Base-by-base conservation (phyloP, 1,284 basidiomycete genomes). In the Trametes polyzona region DNA sequence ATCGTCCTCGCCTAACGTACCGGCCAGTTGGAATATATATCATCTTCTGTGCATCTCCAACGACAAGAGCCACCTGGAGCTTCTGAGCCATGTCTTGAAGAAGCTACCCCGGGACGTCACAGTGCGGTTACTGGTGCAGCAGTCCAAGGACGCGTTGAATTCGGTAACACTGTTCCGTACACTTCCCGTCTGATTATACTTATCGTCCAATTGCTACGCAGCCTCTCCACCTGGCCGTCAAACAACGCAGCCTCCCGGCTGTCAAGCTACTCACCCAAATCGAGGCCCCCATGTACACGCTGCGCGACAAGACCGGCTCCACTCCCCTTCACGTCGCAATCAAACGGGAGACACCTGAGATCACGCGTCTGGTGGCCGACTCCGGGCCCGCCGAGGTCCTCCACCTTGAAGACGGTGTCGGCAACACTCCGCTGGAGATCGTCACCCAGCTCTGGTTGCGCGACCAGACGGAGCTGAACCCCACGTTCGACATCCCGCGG, bases 161-260 rank as follows among this genome's bases (percentile, higher is more conserved):
- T 84, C 82, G 4, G 83, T 84, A 63, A 12, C 76, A 68, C 5
- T 11, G 11, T 5, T 7, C 17, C 16, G 19, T 8, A n/a, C 12
- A 17, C 24, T 27, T 21, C 14, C 12, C 6, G 19, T n/a, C 6
- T 7, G 17, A 11, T 9, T 16, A 10, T 26, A 26, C n/a, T 47
- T 23, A 11, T 32, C 21, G 11, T 30, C 24, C 19, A 47, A 39
- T 19, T 24, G 42, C 27, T 53, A 41, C 0, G n/a, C 50, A 84
- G 83, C 82, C 83, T 17, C 68, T 83, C 2, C 79, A 80, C 63
- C 39, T 83, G 17, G 80, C 81, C 1, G 75, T 80, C 11, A 76
- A 77, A 55, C 49, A 37, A 2, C 67, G 67, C 0, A 49, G 61
- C 7, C 61, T 67, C 2, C 53, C 62, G 1, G 54, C 73, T 2